Evolutionary conservation across 2,329 filamentous ascomycete species (phyloP).

Genomic region (Aspergillus pseudotamarii): DNA sequence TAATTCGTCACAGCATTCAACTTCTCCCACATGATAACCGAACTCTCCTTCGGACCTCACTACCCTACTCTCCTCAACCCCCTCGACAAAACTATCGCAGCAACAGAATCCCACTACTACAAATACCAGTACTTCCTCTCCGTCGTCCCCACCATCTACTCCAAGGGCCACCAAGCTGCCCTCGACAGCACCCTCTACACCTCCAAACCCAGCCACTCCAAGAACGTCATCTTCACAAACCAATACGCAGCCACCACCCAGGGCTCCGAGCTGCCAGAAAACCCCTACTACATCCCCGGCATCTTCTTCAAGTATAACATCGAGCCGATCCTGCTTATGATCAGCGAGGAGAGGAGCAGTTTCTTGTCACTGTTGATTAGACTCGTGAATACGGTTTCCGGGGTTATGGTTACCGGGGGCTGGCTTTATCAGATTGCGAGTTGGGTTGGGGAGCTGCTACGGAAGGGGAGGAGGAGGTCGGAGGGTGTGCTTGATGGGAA

Average conservation of each 20-base stretch:
- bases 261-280: slow-evolving; percentile 65
- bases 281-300: slow-evolving; percentile 68
- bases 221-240: slow-evolving; percentile 80
- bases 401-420: slow-evolving; percentile 88
- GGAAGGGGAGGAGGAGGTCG: slow-evolving; percentile 42
- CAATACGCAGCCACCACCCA: slow-evolving; percentile 97
- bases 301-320: slow-evolving; percentile 99
- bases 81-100: slow-evolving; percentile 84
- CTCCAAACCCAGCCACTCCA: slow-evolving; percentile 39
- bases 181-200: slow-evolving; percentile 44
- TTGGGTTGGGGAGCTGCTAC: slow-evolving; percentile 63
- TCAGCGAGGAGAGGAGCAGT: slow-evolving; percentile 78
- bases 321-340: slow-evolving; percentile 85
- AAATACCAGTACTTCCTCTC: slow-evolving; percentile 98
- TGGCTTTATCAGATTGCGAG: slow-evolving; percentile 88
- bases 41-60: slow-evolving; percentile 95
- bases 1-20: slow-evolving; percentile 70
- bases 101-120: slow-evolving; percentile 77
- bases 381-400: slow-evolving; percentile 86
- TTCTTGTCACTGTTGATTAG: slow-evolving; percentile 76
- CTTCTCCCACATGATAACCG: slow-evolving; percentile 94
- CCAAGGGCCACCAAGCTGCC: slow-evolving; percentile 51
- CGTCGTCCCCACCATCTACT: slow-evolving; percentile 92
- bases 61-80: slow-evolving; percentile 93
- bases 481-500: slow-evolving; percentile 55